Base-by-base conservation (phyloP, 805 yeast species). In the Wickerhamiella kurtzmanii region DNA sequence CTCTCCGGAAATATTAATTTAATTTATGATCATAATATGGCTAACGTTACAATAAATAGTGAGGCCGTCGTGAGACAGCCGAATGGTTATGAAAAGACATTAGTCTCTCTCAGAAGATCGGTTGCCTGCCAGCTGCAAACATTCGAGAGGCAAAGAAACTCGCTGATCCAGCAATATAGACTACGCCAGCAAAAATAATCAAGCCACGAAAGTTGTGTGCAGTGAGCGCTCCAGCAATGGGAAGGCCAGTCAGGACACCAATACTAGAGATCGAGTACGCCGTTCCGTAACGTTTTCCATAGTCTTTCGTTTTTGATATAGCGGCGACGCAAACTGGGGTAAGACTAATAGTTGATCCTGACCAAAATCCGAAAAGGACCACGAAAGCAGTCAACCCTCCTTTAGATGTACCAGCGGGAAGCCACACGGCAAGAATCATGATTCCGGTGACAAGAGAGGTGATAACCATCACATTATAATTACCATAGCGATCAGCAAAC, bases 231-330 rank as follows among this genome's bases (percentile, higher is more conserved):
- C 70, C 71, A 13, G 68, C 67, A 22, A 66, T 62, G 15, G 70
- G 70, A 22, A 64, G 53, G 2, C 70, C 70, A 2, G 64, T 64
- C 22, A 66, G 60, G 1, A 59, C 60, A 2, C 64, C 68, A 40
- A 66, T 51, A 41, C 67, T 61, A 9, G 60, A 65, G 25, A 67
- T 49, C 35, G 76, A 76, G 60, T 78, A 80, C 49, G 78, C 72
- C 11, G 84, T 71, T 0, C 88, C 87, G 53, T 77, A 82, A 19
- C 82, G 64, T 52, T 75, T 77, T 17, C 88, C 88, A 60, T 80
- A 81, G 49, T 78, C 75, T 47, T 71, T 67, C 0, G 80, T 77
- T 11, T 70, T 71, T 16, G 80, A 75, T 21, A 82, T 74, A 37
- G 74, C 73, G 0, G 82, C 73, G 18, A 80, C 72, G 52, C 89